Evolutionary conservation across 2,329 filamentous ascomycete species (phyloP), one percentile per base, ranked within the genome.

Genomic region (Tolypocladium album): DNA sequence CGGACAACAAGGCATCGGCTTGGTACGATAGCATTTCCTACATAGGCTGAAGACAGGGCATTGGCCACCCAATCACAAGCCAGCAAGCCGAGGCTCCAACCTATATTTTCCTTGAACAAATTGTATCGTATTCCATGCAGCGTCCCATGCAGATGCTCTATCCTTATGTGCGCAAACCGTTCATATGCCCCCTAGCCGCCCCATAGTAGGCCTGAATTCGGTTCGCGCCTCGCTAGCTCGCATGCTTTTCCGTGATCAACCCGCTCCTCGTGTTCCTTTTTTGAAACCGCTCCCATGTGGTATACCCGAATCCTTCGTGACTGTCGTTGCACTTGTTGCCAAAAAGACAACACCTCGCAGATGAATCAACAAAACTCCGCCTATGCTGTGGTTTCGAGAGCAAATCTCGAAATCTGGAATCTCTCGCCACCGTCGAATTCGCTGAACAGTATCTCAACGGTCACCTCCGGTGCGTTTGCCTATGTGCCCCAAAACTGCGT

Each of bases 291-390:
- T 50, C 47, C 59, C 57, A 50, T 59, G 53, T 59, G 58, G 58
- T 63, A 61, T 63, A 63, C 61, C 59, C 52, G 47, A 59, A 56
- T 60, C 43, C 42, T 40, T 43, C 43, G 34, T 40, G 24, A n/a
- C 13, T 24, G 34, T 53, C 55, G 36, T 59, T 47, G 57, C 59
- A 22, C 20, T 53, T 20, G 50, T 55, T 38, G 50, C 20, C 50
- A 15, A 55, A 55, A 55, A n/a, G 50, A 36, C 50, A 38, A 38
- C 50, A 22, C 11, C 20, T 34, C 20, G 20, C 50, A 22, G 36
- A n/a, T 55, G 34, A 50, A 59, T 60, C 58, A 58, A 57, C 61
- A 59, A 39, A 58, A 61, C 60, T 61, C 60, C 60, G 53, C 50
- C 53, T 39, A 59, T 60, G 58, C 58, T 53, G 45, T 59, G 15